Evolutionary conservation across 495 filamentous ascomycete genomes (phyloP).

Genomic region (Aspergillus cristatus): DNA sequence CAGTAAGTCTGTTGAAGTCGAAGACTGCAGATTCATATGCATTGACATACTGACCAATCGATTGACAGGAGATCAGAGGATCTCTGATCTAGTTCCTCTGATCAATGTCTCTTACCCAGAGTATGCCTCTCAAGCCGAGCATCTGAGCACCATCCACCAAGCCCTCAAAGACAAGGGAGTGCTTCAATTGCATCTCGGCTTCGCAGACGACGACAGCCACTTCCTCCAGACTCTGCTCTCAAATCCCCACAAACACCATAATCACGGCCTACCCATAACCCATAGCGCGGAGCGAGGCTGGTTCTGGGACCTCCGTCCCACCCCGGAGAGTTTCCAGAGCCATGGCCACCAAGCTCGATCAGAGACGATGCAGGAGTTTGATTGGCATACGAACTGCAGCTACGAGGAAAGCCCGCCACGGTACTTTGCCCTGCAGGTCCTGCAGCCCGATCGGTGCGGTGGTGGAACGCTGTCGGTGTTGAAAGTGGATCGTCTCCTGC

Average conservation of each 20-base stretch:
- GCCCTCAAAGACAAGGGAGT: slow-evolving; percentile 7
- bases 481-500: slow-evolving; percentile 13
- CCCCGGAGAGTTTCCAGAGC: slow-evolving; percentile 5
- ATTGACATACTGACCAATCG: too few relatives aligned
- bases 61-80: too few relatives aligned
- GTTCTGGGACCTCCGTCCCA: slow-evolving; percentile 29
- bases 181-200: slow-evolving; percentile 18
- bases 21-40: too few relatives aligned
- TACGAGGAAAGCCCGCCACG: slow-evolving; percentile 25
- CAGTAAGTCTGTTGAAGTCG: too few relatives aligned
- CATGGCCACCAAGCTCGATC: slow-evolving; percentile 20
- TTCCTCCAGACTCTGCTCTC: slow-evolving; percentile 21
- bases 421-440: slow-evolving; percentile 32
- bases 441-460: slow-evolving; percentile 25
- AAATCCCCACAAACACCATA: slow-evolving; percentile 17
- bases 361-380: slow-evolving; percentile 24
- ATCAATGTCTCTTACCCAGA: background rate
- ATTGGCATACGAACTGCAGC: slow-evolving; percentile 38
- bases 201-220: slow-evolving; percentile 14
- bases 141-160: background rate
- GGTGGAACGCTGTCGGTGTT: slow-evolving; percentile 29
- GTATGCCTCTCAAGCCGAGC: background rate
- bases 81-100: too few relatives aligned
- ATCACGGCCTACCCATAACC: slow-evolving; percentile 23
- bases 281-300: slow-evolving; percentile 26